phyloP scores from a whole-genome alignment of 2,329 filamentous ascomycete species.

The Xylaria sp. region DNA sequence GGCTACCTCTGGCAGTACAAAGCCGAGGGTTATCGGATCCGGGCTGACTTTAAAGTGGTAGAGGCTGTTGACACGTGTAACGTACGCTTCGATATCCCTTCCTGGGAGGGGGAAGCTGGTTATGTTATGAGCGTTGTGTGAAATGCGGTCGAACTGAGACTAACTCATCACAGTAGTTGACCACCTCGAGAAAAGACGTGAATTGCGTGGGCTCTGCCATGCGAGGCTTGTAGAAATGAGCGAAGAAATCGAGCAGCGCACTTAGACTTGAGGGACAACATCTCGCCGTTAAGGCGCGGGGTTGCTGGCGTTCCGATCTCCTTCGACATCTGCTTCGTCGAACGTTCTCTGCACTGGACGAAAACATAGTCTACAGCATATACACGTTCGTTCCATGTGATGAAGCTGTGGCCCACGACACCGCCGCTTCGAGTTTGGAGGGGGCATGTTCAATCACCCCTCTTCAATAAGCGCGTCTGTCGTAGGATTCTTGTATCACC shows the following conservation, averaged over 20 bases:
- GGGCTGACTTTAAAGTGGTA: constrained; percentile 22
- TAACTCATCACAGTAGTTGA: constrained; percentile 22
- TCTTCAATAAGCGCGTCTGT: not conserved
- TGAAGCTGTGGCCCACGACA: not conserved
- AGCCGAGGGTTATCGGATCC: constrained; percentile 11
- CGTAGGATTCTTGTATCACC: not conserved
- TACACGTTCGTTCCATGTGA: not conserved
- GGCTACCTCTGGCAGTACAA: constrained; percentile 16
- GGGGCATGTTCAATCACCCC: too few relatives aligned
- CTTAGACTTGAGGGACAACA: not conserved
- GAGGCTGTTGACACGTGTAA: constrained; percentile 1
- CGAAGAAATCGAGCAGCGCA: not conserved
- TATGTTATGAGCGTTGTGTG: not conserved
- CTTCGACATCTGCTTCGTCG: too few relatives aligned
- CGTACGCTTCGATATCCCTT: constrained; percentile 12
- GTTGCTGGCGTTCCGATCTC: not conserved
- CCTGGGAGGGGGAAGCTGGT: constrained; percentile 18
- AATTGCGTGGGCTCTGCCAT: not conserved
- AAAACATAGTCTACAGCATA: too few relatives aligned
- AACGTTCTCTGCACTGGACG: too few relatives aligned
- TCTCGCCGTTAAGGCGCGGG: not conserved
- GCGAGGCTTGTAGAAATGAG: not conserved
- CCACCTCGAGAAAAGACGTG: not conserved
- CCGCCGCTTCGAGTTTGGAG: not conserved
- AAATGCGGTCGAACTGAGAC: not conserved